Base-by-base conservation (phyloP, 2,329 filamentous ascomycete genomes). In the Neopestalotiopsis rosae region DNA sequence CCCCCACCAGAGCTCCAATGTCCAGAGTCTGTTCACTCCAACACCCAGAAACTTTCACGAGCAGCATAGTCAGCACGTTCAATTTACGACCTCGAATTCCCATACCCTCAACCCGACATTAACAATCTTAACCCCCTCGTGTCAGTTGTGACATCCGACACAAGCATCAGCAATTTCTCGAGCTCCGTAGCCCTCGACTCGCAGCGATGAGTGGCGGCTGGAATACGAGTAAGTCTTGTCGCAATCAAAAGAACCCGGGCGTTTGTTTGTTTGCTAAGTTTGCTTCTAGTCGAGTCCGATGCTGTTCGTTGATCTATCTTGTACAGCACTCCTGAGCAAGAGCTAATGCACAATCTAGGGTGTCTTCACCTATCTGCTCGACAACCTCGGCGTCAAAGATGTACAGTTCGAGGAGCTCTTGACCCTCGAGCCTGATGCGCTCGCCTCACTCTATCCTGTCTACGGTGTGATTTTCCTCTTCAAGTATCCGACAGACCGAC, bases 401-500 rank as follows among this genome's bases (percentile, higher is more conserved):
- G 94, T 98, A 2, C 96, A 99, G 81, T 98, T 98, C 79, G 96
- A 98, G 84, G 96, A 99, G 84, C 90, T 99, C 72, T 89, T 98
- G 69, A 92, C 93, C 1, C 90, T 99, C 72, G 95, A 98, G 75
- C 86, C 94, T 6, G 89, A 93, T 66, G 88, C 88, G 68, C 87
- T 97, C 13, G 87, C 88, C 58, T 84, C 90, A 72, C 88, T 94
- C 42, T 90, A 92, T 74, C 92, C 93, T 20, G 87, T 97, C 66
- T 97, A 97, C 83, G 96, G 96, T 76, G 94, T 99, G 74, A 98
- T 99, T 78, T 99, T 99, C 83, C 93, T 99, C 80, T 99, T 99
- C 90, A 98, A 98, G 84, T 99, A 93, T 82, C 93, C 89, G 65
- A 94, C 90, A 70, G 90, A 92, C 78, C 88, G 81, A 70, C 88